Base-by-base conservation (phyloP, 140 eudicot genomes). In the Erigeron philadelphicus region DNA sequence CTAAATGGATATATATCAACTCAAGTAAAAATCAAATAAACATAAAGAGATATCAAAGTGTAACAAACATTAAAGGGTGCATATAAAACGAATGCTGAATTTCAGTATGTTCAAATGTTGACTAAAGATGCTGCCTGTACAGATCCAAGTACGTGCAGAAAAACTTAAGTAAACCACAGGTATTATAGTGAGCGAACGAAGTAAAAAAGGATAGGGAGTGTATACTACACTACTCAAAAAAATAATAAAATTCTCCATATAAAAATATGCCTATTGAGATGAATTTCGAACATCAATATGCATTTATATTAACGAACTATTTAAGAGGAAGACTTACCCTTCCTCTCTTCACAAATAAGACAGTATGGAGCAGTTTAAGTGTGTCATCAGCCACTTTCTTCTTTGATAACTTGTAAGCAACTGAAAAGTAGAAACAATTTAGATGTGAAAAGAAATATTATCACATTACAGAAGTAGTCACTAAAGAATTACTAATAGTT, bases 261-360 rank as follows among this genome's bases (percentile, higher is more conserved):
- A 15, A 70, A 15, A 62, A 53, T 62, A 69, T 25, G 48, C 41
- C 65, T 47, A 53, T 21, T 16, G n/a, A 15, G 56, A 61, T 49
- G 52, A 19, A 41, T 70, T 75, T 31, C 59, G 41, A 38, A 75
- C 46, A 60, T 41, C 40, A 15, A 44, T 10, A 62, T 15, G 31
- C 18, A 21, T 12, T 12, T n/a, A 25, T 61, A 16, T 46, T 66
- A 50, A 72, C 35, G 25, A 53, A 16, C 6, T 16, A 53, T 53
- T 1, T 40, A 60, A 52, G 53, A 68, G 61, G 79, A 63, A 61
- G 46, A 64, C 54, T 81, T 73, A 93, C 98, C 98, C 86, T 93
- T 76, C 95, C 98, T 83, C 98, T 86, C 76, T 88, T 84, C 62
- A 84, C 96, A 61, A 72, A 93, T 52, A 93, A 88, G 65, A 93